These are phyloP conservation scores for Cryptococcus depauperatus DNA, from an alignment of 1,284 basidiomycete species.

Conservation along the genomic window DNA sequence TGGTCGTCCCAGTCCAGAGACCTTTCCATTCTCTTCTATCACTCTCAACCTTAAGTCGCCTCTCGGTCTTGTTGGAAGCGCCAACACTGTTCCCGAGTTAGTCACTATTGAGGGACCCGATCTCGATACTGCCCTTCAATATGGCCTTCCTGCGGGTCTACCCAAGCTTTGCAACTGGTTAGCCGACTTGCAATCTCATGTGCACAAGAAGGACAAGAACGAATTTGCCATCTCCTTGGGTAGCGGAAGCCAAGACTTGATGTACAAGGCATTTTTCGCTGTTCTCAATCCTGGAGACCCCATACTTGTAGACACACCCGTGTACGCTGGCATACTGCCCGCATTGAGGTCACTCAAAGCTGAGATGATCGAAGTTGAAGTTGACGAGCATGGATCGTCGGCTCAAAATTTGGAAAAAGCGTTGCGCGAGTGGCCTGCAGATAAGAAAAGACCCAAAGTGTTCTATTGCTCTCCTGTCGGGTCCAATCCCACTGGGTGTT, in stretches of 20 bases:
- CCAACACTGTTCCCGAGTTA: conserved; percentile 46
- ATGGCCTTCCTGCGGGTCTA: conserved; percentile 67
- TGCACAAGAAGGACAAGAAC: conserved; percentile 52
- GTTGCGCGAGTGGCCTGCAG: conserved; percentile 66
- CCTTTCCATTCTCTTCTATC: conserved; percentile 79
- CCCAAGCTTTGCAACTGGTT: conserved; percentile 59
- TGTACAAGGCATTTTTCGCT: conserved; percentile 61
- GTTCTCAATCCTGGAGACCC: conserved; percentile 73
- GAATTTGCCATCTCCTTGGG: conserved; percentile 71
- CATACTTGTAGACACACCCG: conserved; percentile 75
- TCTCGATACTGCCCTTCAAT: conserved; percentile 63
- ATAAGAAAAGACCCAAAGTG: conserved; percentile 65
- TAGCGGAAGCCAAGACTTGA: conserved; percentile 76
- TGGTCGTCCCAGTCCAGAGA: conserved; percentile 69
- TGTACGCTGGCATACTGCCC: conserved; percentile 57
- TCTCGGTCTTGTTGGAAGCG: conserved; percentile 47
- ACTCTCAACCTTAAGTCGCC: conserved; percentile 50
- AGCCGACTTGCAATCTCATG: conserved; percentile 56
- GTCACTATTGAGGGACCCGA: conserved; percentile 52
- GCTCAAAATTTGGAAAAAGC: conserved; percentile 57
- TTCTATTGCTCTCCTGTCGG: conserved; percentile 64
- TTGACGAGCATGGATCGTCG: conserved; percentile 68
- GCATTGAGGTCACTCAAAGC: conserved; percentile 31
- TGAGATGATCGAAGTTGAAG: conserved; percentile 66
- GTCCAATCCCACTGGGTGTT: conserved; percentile 76